phyloP scores from a whole-genome alignment of 169 alveolate genomes.

The Toxoplasma gondii region DNA sequence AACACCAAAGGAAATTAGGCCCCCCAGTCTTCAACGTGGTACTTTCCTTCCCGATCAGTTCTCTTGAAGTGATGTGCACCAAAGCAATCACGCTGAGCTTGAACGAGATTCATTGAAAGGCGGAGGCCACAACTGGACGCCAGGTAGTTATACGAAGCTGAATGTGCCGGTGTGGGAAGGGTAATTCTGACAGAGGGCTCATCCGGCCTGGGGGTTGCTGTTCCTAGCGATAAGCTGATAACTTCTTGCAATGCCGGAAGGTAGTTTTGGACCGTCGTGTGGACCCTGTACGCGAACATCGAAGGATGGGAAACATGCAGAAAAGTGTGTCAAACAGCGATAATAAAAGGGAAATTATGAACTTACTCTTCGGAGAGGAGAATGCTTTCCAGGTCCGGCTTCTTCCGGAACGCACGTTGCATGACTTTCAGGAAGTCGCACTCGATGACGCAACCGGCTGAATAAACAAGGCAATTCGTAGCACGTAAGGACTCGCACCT shows the following conservation, averaged over 20 bases:
- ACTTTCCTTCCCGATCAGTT: constrained; percentile 75
- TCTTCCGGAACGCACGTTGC: constrained; percentile 68
- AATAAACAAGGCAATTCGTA: not conserved
- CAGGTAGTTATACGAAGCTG: constrained; percentile 48
- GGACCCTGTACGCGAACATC: not conserved
- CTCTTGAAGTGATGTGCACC: constrained; percentile 84
- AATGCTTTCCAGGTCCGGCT: constrained; percentile 44
- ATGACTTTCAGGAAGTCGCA: constrained; percentile 77
- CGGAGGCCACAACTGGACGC: not conserved
- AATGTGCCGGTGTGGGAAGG: constrained; percentile 23
- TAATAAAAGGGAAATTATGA: too few relatives aligned
- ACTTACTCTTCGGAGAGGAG: constrained; percentile 54
- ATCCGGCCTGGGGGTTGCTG: not conserved
- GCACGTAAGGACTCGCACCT: not conserved
- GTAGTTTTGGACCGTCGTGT: not conserved
- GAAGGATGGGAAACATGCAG: not conserved
- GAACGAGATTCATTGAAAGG: constrained; percentile 79
- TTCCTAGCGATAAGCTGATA: not conserved
- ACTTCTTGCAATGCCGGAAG: constrained; percentile 38
- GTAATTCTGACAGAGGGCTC: not conserved
- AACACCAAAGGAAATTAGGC: not conserved
- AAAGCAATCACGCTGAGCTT: constrained; percentile 88
- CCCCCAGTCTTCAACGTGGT: constrained; percentile 38
- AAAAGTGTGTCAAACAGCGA: not conserved
- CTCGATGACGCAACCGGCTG: constrained; percentile 85